Percentiles rank a stretch among this genome's conserved stretches.
These are phyloP conservation scores for Acaromyces ingoldii DNA, from an alignment of 1,284 basidiomycete species.

Conservation along the genomic window DNA sequence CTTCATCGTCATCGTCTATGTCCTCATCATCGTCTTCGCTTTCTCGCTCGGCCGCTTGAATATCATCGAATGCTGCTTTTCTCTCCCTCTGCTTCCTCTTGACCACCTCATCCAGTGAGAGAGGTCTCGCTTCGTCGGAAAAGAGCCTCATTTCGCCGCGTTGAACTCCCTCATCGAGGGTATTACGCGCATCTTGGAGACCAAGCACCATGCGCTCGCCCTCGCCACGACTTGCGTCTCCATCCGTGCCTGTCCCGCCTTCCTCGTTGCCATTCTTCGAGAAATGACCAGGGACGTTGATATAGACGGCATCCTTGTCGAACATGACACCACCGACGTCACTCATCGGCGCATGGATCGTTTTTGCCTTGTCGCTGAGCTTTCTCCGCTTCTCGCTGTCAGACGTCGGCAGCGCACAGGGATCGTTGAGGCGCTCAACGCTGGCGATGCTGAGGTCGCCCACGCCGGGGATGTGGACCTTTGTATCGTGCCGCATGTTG, in stretches of 20 bases:
- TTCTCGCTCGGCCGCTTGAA: constrained; percentile 37
- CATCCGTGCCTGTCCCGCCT: constrained; percentile 51
- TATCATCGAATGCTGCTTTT: constrained; percentile 49
- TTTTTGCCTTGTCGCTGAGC: constrained; percentile 89
- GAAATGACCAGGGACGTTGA: constrained; percentile 93
- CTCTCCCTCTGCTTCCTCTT: constrained; percentile 28
- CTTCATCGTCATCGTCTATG: constrained; percentile 30
- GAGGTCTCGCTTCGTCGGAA: constrained; percentile 61
- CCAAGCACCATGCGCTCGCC: constrained; percentile 97
- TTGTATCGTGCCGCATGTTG: constrained; percentile 61
- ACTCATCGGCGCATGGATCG: constrained; percentile 97
- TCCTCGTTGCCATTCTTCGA: constrained; percentile 60
- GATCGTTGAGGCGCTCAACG: constrained; percentile 76
- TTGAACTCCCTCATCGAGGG: constrained; percentile 77
- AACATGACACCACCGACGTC: constrained; percentile 95
- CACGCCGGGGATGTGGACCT: constrained; percentile 88
- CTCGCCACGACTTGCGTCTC: constrained; percentile 60
- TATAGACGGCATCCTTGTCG: constrained; percentile 97
- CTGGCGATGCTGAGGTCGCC: constrained; percentile 73
- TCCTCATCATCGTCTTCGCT: constrained; percentile 39
- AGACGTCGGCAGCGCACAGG: constrained; percentile 85
- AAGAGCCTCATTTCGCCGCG: constrained; percentile 80
- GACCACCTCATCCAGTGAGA: constrained; percentile 13
- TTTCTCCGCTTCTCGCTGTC: constrained; percentile 89
- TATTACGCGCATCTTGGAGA: constrained; percentile 77